A percentile compares a stretch with the other conserved stretches of the same genome.
These are phyloP conservation scores for Auriscalpium orientale DNA, from an alignment of 768 basidiomycete species.

Conservation along the genomic window DNA sequence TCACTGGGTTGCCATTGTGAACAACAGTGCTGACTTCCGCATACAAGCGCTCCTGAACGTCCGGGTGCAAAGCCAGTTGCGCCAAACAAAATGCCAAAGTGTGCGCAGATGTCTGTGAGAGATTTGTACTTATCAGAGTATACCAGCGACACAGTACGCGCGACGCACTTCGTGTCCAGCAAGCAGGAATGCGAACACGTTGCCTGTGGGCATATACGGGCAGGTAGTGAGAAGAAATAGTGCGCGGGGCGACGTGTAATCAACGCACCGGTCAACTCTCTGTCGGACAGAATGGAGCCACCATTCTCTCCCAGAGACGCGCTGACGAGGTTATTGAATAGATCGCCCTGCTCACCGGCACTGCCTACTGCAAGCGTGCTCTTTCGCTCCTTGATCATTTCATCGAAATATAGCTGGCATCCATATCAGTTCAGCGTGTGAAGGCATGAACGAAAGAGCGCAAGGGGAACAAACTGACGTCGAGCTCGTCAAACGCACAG, in stretches of 20 bases:
- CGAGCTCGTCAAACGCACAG: slow-evolving; percentile 21
- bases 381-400: slow-evolving; percentile 16
- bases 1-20: slow-evolving; percentile 8
- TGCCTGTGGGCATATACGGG: background rate
- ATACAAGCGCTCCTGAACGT: slow-evolving; percentile 34
- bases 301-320: slow-evolving; percentile 13
- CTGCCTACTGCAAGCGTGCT: background rate
- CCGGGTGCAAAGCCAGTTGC: slow-evolving; percentile 33
- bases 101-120: slow-evolving; percentile 30
- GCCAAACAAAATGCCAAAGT: slow-evolving; percentile 32
- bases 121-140: background rate
- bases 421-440: background rate
- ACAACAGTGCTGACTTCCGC: slow-evolving; percentile 28
- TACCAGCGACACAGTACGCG: background rate
- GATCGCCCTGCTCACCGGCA: slow-evolving; percentile 14
- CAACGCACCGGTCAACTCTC: slow-evolving; percentile 15
- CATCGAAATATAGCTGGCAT: slow-evolving; percentile 15
- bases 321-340: slow-evolving; percentile 21
- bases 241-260: background rate
- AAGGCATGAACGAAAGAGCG: background rate
- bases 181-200: slow-evolving; percentile 27
- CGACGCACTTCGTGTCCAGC: slow-evolving; percentile 25
- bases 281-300: slow-evolving; percentile 10
- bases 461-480: slow-evolving; percentile 10
- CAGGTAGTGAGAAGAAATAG: background rate